Evolutionary conservation across 192 early-diverging fungal genomes (phyloP).

Genomic region (Helicostylum pulchrum): DNA sequence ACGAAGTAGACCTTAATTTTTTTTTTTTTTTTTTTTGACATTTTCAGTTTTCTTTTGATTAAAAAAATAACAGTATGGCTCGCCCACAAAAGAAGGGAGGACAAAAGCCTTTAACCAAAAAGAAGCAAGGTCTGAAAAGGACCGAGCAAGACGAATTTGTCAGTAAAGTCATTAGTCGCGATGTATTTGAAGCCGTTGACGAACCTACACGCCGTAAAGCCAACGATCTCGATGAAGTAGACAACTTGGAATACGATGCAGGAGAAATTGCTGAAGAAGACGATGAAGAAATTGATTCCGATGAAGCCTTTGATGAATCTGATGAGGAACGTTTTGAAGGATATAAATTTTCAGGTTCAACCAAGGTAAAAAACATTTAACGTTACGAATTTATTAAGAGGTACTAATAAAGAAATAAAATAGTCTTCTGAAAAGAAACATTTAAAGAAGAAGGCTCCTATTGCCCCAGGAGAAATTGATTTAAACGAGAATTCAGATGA

Average conservation of each 20-base stretch:
- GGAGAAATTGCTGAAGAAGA: conserved; percentile 81
- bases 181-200: conserved; percentile 48
- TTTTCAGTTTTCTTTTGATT: too few relatives aligned
- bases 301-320: conserved; percentile 82
- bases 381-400: too few relatives aligned
- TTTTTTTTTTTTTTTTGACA: too few relatives aligned
- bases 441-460: conserved; percentile 13
- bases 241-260: conserved; percentile 70
- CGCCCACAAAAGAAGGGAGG: too few relatives aligned
- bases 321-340: conserved; percentile 83
- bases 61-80: too few relatives aligned
- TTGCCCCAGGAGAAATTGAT: conserved; percentile 18
- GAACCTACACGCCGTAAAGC: conserved; percentile 41
- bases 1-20: too few relatives aligned
- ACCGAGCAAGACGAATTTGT: background rate
- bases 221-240: conserved; percentile 55
- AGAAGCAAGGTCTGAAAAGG: too few relatives aligned
- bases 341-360: conserved; percentile 56
- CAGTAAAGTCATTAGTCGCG: background rate
- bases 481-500: conserved; percentile 39
- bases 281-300: conserved; percentile 92
- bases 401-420: background rate
- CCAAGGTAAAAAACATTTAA: conserved; percentile 25
- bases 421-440: conserved; percentile 11
- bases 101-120: too few relatives aligned